Evolutionary conservation across 352 stramenopile genomes (phyloP).

Genomic region (Phytophthora aleatoria): DNA sequence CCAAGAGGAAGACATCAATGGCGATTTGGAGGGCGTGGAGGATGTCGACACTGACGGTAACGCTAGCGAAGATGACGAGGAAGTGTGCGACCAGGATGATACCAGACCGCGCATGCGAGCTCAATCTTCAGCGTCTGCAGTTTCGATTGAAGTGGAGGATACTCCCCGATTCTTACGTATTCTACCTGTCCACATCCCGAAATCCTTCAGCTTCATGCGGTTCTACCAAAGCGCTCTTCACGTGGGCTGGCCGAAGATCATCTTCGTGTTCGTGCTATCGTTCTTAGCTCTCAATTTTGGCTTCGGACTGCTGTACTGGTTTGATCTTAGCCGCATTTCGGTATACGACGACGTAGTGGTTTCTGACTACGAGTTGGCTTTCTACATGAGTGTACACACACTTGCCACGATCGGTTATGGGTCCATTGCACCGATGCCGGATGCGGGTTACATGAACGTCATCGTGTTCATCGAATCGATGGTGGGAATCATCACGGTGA

Average conservation of each 20-base stretch:
- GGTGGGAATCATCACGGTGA: constrained; percentile 74
- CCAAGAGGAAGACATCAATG: constrained; percentile 33
- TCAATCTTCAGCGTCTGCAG: constrained; percentile 39
- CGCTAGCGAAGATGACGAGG: constrained; percentile 21
- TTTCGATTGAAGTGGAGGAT: constrained; percentile 80
- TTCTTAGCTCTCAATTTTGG: constrained; percentile 69
- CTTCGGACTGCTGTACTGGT: constrained; percentile 72
- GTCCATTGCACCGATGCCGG: constrained; percentile 56
- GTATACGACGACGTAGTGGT: constrained; percentile 57
- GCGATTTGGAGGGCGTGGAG: constrained; percentile 19
- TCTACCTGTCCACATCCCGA: constrained; percentile 73
- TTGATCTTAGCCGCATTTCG: constrained; percentile 40
- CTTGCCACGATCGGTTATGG: constrained; percentile 84
- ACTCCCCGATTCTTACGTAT: constrained; percentile 82
- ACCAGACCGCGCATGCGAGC: constrained; percentile 2
- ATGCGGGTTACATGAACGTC: constrained; percentile 75
- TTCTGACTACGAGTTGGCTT: constrained; percentile 63
- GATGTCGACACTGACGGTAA: constrained; percentile 11
- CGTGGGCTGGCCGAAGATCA: constrained; percentile 73
- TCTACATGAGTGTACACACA: constrained; percentile 87
- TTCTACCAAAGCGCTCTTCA: constrained; percentile 82
- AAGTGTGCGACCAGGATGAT: constrained; percentile 12
- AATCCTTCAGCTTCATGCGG: constrained; percentile 81
- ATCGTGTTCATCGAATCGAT: constrained; percentile 80
- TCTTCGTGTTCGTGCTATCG: constrained; percentile 67